Evolutionary conservation across 106 monocot species (phyloP), one percentile per base, ranked within the genome.

Genomic region (Vanilla planifolia): DNA sequence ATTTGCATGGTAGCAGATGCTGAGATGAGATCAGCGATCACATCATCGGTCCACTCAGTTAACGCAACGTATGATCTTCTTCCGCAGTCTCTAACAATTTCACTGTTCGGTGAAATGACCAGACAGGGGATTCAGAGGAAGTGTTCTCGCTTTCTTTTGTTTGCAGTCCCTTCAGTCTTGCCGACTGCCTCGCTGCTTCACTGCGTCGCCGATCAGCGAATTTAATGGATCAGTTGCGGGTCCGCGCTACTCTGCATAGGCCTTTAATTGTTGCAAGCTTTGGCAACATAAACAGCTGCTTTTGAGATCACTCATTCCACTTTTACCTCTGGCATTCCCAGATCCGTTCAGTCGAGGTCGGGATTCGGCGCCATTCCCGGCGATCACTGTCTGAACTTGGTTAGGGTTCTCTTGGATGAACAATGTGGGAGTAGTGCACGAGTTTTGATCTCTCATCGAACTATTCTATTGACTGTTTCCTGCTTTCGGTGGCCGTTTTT

Each of bases 191-290:
- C 11, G 26, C 53, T 53, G 37, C 4, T 4, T 26, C 53, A 23
- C 63, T 63, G 74, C 74, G 57, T 20, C 60, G 35, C 43, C 44
- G 59, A 7, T 61, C 63, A 78, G 72, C 63, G 78, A 64, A 57
- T 64, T 73, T 73, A 73, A 78, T 73, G 67, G 78, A 73, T 73
- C 73, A 48, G 59, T 36, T 55, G 26, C 17, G 25, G 46, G 15
- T 13, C 6, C 13, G 43, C 26, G 28, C 56, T 67, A n/a, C 41
- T 30, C 17, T 24, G 58, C 58, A 7, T 16, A 2, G 50, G 35
- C 33, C 16, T 25, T 26, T 39, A 23, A 50, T 35, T 50, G 35
- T 28, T 26, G 35, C 53, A 21, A 7, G 11, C 25, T 8, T 25
- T 3, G 23, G 24, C 1, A n/a, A n/a, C 60, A 1, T 14, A 25